Base-by-base conservation (phyloP, 2,329 filamentous ascomycete species). In the Myrmaecium sp. region DNA sequence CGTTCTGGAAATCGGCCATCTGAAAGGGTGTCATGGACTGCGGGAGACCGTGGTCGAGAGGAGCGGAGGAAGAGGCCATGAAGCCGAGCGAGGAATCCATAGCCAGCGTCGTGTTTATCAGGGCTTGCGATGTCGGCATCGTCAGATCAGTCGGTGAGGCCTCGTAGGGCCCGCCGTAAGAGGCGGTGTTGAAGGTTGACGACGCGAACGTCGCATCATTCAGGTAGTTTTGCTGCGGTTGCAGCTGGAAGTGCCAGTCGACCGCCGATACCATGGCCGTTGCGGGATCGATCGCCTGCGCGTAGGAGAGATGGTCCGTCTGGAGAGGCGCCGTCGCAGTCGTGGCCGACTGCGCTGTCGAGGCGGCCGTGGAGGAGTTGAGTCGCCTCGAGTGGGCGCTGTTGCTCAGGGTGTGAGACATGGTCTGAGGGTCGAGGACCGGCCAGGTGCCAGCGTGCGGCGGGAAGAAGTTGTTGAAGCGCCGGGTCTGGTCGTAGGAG, bases 1-100 rank as follows among this genome's bases (percentile, higher is more conserved):
- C 71, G 31, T 68, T 64, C 39, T 78, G 72, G 41, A 92, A 78
- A 43, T 92, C 82, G 35, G 81, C 45, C 39, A 60, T 54, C 26
- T 41, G 40, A 20, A 52, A 54, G 26, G 45, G 41, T 10, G 36
- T 23, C 18, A 55, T 44, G 23, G 55, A 43, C 33, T 51, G 52
- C 53, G 59, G 56, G 18, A 54, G 49, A 21, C 54, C 50, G 5
- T 43, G 35, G 15, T 41, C 40, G 50, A 60, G 55, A 16, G 55
- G 51, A 10, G 44, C 47, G 21, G 46, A 43, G 43, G n/a, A n/a
- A n/a, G 51, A 47, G 37, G 47, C 47, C 42, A 52, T 49, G 41
- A 54, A 56, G 25, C 38, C 40, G 26, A 44, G 37, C 7, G 51
- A 37, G n/a, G 35, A 35, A 17, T 51, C 46, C 47, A 60, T 55